Conservation (phyloP, 805 yeast genomes). For the Pichia occidentalis region DNA sequence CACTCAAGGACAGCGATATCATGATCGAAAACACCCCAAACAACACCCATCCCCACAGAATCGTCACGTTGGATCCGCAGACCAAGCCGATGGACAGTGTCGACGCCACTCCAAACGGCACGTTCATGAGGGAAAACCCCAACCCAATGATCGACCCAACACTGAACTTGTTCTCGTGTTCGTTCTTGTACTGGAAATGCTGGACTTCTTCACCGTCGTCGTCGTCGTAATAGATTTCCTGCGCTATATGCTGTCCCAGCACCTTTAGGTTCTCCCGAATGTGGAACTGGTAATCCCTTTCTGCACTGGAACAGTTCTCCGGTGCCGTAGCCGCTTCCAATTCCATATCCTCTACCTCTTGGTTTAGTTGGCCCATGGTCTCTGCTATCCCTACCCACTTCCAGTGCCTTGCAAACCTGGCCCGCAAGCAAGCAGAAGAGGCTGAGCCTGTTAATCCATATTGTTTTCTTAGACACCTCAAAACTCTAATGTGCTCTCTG, state of each 20-base stretch:
- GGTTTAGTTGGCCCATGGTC: too few species aligned
- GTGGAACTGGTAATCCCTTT: slow-evolving; percentile 8
- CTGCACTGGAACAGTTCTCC: not conserved
- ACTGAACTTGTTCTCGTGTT: slow-evolving; percentile 59
- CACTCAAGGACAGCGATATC: slow-evolving; percentile 68
- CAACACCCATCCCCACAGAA: slow-evolving; percentile 66
- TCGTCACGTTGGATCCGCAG: slow-evolving; percentile 74
- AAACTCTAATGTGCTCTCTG: too few species aligned
- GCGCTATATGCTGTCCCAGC: slow-evolving; percentile 26
- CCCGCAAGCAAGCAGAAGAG: too few species aligned
- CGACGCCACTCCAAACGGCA: slow-evolving; percentile 70
- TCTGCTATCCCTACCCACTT: too few species aligned
- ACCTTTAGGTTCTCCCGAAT: slow-evolving; percentile 10
- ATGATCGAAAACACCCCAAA: slow-evolving; percentile 58
- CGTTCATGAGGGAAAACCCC: slow-evolving; percentile 78
- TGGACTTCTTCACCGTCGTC: slow-evolving; percentile 54
- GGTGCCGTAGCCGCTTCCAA: not conserved
- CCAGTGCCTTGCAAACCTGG: too few species aligned
- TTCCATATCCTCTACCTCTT: not conserved
- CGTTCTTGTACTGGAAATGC: slow-evolving; percentile 69
- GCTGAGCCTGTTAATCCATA: too few species aligned
- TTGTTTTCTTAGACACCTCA: too few species aligned
- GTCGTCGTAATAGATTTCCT: slow-evolving; percentile 34
- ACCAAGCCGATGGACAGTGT: slow-evolving; percentile 64
- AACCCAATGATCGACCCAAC: slow-evolving; percentile 68